Evolutionary conservation across 331 rosid genomes (phyloP), one percentile per base, ranked within the genome.

Genomic region (Dryas integrifolia): DNA sequence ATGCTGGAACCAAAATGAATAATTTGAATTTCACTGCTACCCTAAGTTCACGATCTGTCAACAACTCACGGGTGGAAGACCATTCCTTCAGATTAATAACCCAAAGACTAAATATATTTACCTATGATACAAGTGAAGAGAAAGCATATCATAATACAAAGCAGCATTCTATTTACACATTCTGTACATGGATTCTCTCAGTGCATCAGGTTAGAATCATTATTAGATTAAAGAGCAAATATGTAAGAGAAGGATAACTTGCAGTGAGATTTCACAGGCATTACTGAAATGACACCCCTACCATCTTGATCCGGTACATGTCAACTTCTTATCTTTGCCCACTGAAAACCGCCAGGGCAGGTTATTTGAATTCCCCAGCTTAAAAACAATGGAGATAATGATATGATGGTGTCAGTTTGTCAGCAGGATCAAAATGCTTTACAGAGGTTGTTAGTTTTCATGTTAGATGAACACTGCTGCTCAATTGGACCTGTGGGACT

Each of bases 391-490:
- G 68, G 82, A 80, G 86, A 76, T 62, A 59, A 75, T 70, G 85
- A 75, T 67, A 62, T 56, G 60, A 56, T 62, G 48, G 82, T 58
- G 89, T 86, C 84, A 83, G 85, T 69, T 73, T 67, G 88, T 89
- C 82, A 79, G 82, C 86, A 75, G 80, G 87, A 50, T 95, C 85
- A 95, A 83, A 92, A 95, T 45, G 99, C 99, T 92, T 86, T 92
- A 85, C 99, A 95, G 76, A 92, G 99, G 85, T 92, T 86, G 91
- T 85, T 95, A 82, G 96, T 83, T 83, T 85, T 89, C 92, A 95
- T 72, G 92, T 91, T 95, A 90, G 99, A 92, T 58, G 99, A 95
- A 77, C 91, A 84, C 72, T 92, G 97, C 90, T 92, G 98, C 91
- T 89, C 92, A 55, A 92, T 85, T 5, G 96, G 97, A 57, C 98